Evolutionary conservation across 441 rosid genomes (phyloP).

Genomic region (Isatis lusitanica): DNA sequence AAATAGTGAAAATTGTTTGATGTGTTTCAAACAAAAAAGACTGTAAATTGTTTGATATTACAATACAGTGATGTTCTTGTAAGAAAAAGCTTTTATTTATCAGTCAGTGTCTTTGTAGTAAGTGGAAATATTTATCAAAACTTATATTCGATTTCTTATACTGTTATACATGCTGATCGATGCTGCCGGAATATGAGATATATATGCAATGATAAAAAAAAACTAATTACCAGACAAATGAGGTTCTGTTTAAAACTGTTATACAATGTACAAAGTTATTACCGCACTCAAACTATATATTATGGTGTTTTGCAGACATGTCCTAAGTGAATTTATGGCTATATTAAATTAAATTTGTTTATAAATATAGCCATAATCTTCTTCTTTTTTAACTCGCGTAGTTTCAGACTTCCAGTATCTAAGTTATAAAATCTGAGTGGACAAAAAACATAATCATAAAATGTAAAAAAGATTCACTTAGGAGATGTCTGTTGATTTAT

Average conservation of each 20-base stretch:
- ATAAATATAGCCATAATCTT: no score
- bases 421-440: neutral
- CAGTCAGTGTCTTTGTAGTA: neutral
- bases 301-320: neutral
- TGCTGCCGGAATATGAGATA: neutral
- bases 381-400: neutral
- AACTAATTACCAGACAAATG: neutral
- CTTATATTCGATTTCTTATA: neutral
- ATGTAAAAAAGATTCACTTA: neutral
- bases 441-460: neutral
- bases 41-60: no score
- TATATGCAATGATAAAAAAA: neutral
- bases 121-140: neutral
- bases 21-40: no score
- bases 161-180: neutral
- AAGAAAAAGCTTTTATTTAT: neutral
- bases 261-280: neutral
- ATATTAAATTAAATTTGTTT: neutral
- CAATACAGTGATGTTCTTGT: neutral
- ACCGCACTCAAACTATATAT: neutral
- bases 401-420: neutral
- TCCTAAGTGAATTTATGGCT: neutral
- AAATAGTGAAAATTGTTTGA: neutral
- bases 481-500: neutral
- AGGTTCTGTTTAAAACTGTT: neutral